phyloP scores from a whole-genome alignment of 495 filamentous ascomycete species.

The Amniculicola lignicola region DNA sequence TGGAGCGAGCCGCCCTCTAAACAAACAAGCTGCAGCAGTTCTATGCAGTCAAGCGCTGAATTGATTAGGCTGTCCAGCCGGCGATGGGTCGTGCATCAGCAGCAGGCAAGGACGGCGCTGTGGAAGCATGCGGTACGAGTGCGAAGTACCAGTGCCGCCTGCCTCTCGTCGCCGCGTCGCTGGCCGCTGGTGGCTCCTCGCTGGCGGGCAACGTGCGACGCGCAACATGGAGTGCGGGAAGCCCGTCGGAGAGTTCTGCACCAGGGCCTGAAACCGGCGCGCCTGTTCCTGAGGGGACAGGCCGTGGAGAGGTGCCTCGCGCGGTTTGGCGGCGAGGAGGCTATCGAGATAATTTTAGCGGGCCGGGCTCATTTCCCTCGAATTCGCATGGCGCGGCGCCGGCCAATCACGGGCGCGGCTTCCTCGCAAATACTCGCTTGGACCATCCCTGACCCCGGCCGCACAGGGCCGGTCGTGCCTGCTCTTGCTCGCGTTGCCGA shows the following conservation, averaged over 20 bases:
- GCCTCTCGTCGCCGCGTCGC: no score
- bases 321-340: background rate
- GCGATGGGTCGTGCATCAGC: slow-evolving; percentile 8
- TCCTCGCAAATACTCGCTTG: background rate
- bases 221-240: background rate
- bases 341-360: slow-evolving; percentile 24
- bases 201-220: background rate
- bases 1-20: slow-evolving; percentile 4
- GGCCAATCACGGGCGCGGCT: slow-evolving; percentile 9
- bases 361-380: slow-evolving; percentile 20
- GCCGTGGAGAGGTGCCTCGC: no score
- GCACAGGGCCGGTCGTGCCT: slow-evolving; percentile 1
- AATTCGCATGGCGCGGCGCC: slow-evolving; percentile 2
- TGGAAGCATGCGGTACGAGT: background rate
- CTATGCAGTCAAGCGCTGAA: slow-evolving; percentile 21
- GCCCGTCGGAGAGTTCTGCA: background rate
- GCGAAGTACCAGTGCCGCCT: background rate
- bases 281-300: no score
- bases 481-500: background rate
- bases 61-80: slow-evolving; percentile 7
- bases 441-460: slow-evolving; percentile 4
- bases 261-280: slow-evolving; percentile 10
- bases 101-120: background rate
- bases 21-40: slow-evolving; percentile 20
- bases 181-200: background rate